Evolutionary conservation across 345 rosid species (phyloP), one percentile per base, ranked within the genome.

Genomic region (Citropsis articulata): DNA sequence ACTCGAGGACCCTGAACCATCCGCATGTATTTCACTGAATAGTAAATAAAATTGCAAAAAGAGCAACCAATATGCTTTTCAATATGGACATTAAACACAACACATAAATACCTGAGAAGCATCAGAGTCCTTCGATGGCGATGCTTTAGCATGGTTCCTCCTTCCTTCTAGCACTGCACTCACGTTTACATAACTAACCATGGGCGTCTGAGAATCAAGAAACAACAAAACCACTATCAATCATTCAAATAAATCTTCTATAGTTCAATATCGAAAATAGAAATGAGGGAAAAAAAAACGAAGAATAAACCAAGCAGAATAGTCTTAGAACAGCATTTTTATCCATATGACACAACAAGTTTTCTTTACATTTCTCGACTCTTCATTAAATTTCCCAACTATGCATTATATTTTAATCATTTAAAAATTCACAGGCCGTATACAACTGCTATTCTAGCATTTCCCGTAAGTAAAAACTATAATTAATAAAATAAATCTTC

Each of bases 101-200:
- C 7, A 24, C 36, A 27, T 66, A 75, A 62, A 31, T 82, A 91
- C 95, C 96, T 87, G 95, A 81, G 89, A 79, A 78, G 90, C 66
- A 38, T 90, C 95, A 6, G 90, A 79, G 61, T 67, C 79, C 55
- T 56, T 67, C 5, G 79, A 66, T 13, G 55, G 55, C 4, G 73
- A 67, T 36, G 79, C 73, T 36, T 57, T 92, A 5, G 97, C 98
- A 14, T 81, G 87, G 81, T 67, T 85, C 80, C 98, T 91, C 59
- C 98, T 85, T 56, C 88, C 97, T 25, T 91, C 98, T 0, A 95
- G 87, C 31, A 92, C 86, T 62, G 95, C 98, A 83, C 90, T 93
- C 63, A 93, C 97, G 79, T 95, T 94, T 16, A 92, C 86, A 77
- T 92, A 96, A 85, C 97, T 94, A 18, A 94, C 89, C 98, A 96